A percentile compares a stretch with the other conserved stretches of the same genome.
Evolutionary conservation across 176 grass and related monocot genomes (phyloP).

Genomic region (Guadua angustifolia): DNA sequence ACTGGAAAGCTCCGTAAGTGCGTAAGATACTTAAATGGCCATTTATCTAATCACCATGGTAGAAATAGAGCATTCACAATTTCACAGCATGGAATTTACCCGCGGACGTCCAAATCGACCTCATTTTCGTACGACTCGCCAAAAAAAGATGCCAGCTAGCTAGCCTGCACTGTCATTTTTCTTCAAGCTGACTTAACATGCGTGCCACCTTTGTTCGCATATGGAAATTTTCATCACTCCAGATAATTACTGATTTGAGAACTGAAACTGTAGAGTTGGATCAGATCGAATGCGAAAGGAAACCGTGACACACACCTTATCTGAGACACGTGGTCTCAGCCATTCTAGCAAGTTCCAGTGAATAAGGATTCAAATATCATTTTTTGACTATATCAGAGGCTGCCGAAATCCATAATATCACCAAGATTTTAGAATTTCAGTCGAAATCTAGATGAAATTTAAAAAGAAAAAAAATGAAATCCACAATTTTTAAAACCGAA

Average conservation of each 20-base stretch:
- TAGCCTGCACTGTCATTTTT: background rate
- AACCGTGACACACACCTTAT: background rate
- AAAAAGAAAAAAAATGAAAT: too few species aligned
- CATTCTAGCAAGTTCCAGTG: background rate
- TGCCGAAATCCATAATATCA: too few species aligned
- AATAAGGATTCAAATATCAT: too few species aligned
- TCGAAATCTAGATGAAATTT: too few species aligned
- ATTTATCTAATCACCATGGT: background rate
- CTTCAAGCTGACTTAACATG: background rate
- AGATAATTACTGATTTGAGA: background rate
- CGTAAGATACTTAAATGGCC: background rate
- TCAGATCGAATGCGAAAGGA: background rate
- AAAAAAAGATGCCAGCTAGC: background rate
- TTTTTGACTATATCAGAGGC: too few species aligned
- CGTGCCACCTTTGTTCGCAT: background rate
- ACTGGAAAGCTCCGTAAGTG: background rate
- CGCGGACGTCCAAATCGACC: constrained; percentile 10
- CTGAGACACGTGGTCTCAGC: background rate
- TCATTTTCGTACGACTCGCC: background rate
- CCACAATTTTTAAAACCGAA: too few species aligned
- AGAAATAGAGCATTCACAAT: background rate
- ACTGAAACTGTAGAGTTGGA: background rate
- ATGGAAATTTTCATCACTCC: background rate
- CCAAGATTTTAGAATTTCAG: too few species aligned
- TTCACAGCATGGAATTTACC: background rate